phyloP scores from a whole-genome alignment of 2,329 filamentous ascomycete genomes.

The Mariannaea sp. region DNA sequence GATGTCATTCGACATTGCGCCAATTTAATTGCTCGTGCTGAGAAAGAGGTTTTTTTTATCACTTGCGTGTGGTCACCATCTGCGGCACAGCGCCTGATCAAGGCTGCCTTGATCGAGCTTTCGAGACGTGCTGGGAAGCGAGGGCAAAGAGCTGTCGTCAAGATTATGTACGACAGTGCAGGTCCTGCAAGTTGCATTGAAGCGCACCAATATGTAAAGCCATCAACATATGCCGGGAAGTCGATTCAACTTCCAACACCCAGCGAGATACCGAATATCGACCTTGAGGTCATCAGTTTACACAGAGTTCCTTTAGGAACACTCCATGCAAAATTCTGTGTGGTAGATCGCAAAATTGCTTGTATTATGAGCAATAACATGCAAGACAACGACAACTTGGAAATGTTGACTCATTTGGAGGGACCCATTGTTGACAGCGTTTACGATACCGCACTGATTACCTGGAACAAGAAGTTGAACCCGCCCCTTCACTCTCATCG shows the following conservation, averaged over 20 bases:
- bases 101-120: conserved; percentile 70
- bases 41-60: conserved; percentile 73
- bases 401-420: conserved; percentile 80
- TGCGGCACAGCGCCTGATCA: conserved; percentile 68
- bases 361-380: conserved; percentile 81
- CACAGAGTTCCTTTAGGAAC: conserved; percentile 74
- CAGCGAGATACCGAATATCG: conserved; percentile 71
- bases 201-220: conserved; percentile 65
- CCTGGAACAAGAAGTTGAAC: conserved; percentile 66
- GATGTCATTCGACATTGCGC: conserved; percentile 77
- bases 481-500: conserved; percentile 20
- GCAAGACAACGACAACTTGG: conserved; percentile 76
- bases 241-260: conserved; percentile 65
- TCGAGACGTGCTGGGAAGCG: conserved; percentile 65
- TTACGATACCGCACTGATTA: conserved; percentile 75
- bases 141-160: conserved; percentile 65
- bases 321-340: conserved; percentile 77
- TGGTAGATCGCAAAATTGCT: conserved; percentile 74
- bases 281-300: conserved; percentile 74
- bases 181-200: conserved; percentile 66
- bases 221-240: conserved; percentile 61
- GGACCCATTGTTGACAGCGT: conserved; percentile 76
- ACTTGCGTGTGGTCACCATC: conserved; percentile 79
- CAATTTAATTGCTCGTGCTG: conserved; percentile 74
- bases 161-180: conserved; percentile 77